Conservation (phyloP, 192 early-diverging fungal genomes). For the Backusella australiensis region DNA sequence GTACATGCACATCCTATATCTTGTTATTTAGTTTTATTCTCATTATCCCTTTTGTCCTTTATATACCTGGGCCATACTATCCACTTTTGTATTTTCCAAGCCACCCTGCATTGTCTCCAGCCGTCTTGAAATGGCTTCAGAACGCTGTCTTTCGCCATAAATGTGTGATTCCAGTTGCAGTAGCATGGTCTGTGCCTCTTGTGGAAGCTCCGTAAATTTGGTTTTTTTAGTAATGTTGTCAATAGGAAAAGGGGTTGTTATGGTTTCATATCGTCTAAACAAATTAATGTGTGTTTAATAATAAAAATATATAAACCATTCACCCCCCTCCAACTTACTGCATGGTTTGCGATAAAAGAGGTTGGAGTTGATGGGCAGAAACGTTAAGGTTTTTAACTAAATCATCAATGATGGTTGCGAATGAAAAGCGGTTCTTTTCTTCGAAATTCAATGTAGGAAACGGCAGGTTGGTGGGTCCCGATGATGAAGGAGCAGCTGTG, state of each 20-base stretch:
- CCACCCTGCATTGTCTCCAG: not conserved
- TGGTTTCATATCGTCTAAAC: conserved; percentile 8
- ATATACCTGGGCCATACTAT: no score
- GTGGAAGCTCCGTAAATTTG: conserved; percentile 23
- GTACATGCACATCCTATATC: not conserved
- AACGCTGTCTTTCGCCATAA: conserved; percentile 16
- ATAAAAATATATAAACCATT: no score
- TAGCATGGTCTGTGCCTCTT: conserved; percentile 20
- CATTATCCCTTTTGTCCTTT: no score
- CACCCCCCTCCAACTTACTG: not conserved
- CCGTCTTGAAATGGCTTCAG: conserved; percentile 20
- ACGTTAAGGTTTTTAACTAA: not conserved
- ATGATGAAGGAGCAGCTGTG: not conserved
- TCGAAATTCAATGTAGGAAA: not conserved
- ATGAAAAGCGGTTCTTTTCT: not conserved
- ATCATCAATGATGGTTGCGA: not conserved
- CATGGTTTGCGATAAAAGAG: not conserved
- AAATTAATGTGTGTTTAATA: not conserved
- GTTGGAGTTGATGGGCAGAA: not conserved
- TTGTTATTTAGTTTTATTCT: no score
- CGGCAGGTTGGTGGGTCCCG: not conserved
- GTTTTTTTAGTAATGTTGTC: conserved; percentile 21
- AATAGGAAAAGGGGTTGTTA: conserved; percentile 21
- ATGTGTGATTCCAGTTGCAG: conserved; percentile 24
- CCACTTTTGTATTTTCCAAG: no score